Evolutionary conservation across 345 rosid species (phyloP).

Genomic region (Boechera stricta): DNA sequence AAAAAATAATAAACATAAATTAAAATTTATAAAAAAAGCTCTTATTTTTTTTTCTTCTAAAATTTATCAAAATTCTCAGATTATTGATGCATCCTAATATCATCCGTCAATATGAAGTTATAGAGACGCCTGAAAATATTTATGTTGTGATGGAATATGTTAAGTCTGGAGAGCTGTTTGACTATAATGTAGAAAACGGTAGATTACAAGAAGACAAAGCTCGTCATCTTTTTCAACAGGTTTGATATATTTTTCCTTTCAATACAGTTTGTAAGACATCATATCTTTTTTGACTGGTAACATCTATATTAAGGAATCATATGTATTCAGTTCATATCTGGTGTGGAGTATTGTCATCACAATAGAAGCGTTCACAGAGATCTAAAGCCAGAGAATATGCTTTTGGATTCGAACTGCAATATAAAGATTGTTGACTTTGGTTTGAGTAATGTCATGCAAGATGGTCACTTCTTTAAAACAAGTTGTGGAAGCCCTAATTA

Average conservation of each 20-base stretch:
- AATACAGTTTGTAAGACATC: too few species aligned
- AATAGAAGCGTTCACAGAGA: conserved; percentile 86
- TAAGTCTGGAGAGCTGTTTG: conserved; percentile 85
- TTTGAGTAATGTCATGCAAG: conserved; percentile 80
- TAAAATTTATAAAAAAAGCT: too few species aligned
- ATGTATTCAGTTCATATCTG: conserved; percentile 55
- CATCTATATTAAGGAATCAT: too few species aligned
- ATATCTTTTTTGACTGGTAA: too few species aligned
- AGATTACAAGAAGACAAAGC: conserved; percentile 71
- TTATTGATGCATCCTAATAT: conserved; percentile 88
- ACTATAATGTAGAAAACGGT: conserved; percentile 77
- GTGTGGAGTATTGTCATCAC: conserved; percentile 84
- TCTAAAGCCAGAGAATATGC: conserved; percentile 90
- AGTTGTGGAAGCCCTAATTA: conserved; percentile 96
- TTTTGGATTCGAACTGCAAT: conserved; percentile 72
- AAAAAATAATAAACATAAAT: too few species aligned
- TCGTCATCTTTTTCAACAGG: too few species aligned
- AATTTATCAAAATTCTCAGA: conserved; percentile 61
- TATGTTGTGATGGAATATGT: conserved; percentile 85
- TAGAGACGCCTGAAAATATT: conserved; percentile 73
- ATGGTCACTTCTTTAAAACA: conserved; percentile 80
- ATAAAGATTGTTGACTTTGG: conserved; percentile 95
- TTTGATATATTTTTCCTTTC: too few species aligned
- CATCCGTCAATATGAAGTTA: conserved; percentile 75
- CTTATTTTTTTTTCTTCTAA: too few species aligned